Percentiles rank a stretch among this genome's conserved stretches.
These are phyloP conservation scores for Phragmites australis DNA, from an alignment of 176 grass and related monocot genomes.

Conservation along the genomic window DNA sequence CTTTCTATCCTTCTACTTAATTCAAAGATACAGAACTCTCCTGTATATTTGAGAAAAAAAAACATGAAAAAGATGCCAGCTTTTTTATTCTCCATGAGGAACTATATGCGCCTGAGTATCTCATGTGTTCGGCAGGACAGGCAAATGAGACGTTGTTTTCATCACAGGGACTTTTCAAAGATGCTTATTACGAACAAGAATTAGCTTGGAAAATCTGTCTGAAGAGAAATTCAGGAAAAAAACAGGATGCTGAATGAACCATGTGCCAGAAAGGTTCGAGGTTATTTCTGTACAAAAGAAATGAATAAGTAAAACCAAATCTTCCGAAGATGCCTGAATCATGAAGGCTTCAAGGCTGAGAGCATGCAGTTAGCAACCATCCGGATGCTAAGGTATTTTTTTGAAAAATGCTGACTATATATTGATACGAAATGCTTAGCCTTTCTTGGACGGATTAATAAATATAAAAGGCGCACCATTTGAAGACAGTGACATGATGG, in stretches of 20 bases:
- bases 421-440: conserved; percentile 14
- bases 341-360: background rate
- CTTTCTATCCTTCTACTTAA: too few species aligned
- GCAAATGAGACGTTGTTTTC: conserved; percentile 30
- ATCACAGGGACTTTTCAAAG: conserved; percentile 29
- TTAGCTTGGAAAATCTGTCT: conserved; percentile 23
- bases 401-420: background rate
- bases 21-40: too few species aligned
- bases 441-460: conserved; percentile 10
- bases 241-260: background rate
- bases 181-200: background rate
- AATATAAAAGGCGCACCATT: background rate
- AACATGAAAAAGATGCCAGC: conserved; percentile 39
- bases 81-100: conserved; percentile 23
- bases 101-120: background rate
- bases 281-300: background rate
- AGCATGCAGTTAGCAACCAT: background rate
- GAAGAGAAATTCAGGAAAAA: background rate
- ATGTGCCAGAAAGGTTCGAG: background rate
- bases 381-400: background rate
- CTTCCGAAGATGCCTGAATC: background rate
- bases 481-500: conserved; percentile 32
- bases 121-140: conserved; percentile 3
- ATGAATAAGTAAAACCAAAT: background rate
- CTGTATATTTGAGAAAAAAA: too few species aligned